Evolutionary conservation across 306 rosid genomes (phyloP), one percentile per base, ranked within the genome.

Genomic region (Cicer cuneatum): DNA sequence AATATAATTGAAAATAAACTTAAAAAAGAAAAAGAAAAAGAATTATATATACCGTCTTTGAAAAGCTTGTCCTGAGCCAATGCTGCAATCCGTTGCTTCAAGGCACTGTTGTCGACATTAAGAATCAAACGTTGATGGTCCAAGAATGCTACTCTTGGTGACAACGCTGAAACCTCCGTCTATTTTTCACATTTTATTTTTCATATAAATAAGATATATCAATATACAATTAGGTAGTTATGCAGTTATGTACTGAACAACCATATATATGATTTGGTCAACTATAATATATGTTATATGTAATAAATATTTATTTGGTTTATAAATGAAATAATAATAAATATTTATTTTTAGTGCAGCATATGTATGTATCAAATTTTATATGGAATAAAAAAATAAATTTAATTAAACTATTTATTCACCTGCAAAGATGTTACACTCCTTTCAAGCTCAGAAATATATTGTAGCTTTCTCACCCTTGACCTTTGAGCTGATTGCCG

Each of bases 71-170:
- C 97, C 60, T 94, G 98, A 69, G 95, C 97, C 88, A 94, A 82
- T 73, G 96, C 97, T 66, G 98, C 98, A 72, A 94, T 88, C n/a
- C 97, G 80, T 87, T 94, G 97, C 87, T 94, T 91, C 39, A 94
- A 87, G 74, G 97, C 86, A 74, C 97, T 90, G 1, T 92, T 94
- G 72, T 94, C 97, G 35, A 94, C 93, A 46, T 89, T 90, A 1
- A 94, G 97, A 79, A 94, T 83, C 92, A 94, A 82, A 73, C 98
- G 95, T 59, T 91, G 98, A 86, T 94, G 98, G 72, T 94, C 98
- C 81, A 94, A 85, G 76, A 88, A 94, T 41, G 97, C 97, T 21
- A 94, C 98, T 62, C 97, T 78, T 8, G 98, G 97, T 14, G 98
- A 94, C 69, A 94, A 82, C 42, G 96, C 93, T 73, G 96, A 94